These are phyloP conservation scores for Exophiala xenobiotica DNA, from an alignment of 2,329 filamentous ascomycete genomes.

Conservation along the genomic window DNA sequence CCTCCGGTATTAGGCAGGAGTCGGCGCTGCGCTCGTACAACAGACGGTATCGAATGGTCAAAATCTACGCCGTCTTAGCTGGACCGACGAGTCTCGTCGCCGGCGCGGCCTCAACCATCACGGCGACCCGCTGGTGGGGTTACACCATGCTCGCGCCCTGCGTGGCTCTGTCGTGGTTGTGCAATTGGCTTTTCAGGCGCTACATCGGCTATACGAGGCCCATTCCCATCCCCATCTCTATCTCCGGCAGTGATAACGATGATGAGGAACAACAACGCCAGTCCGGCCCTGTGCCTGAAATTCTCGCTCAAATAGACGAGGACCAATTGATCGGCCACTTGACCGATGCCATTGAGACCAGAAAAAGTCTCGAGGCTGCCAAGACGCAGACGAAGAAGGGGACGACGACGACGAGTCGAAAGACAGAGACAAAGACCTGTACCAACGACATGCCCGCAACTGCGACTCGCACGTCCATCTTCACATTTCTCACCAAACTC, in stretches of 20 bases:
- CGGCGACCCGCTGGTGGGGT: constrained; percentile 53
- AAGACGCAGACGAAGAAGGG: not conserved
- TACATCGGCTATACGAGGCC: constrained; percentile 49
- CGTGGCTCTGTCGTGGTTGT: constrained; percentile 46
- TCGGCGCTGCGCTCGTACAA: no score
- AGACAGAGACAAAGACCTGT: not conserved
- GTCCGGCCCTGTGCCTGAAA: not conserved
- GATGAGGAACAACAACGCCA: not conserved
- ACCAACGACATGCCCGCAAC: not conserved
- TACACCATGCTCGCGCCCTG: constrained; percentile 55
- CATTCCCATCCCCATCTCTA: no score
- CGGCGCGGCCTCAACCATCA: constrained; percentile 52
- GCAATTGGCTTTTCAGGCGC: constrained; percentile 52
- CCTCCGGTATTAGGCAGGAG: no score
- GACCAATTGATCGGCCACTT: not conserved
- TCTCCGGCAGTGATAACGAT: no score
- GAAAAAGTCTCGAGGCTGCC: not conserved
- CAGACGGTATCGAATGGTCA: no score
- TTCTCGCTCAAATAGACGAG: not conserved
- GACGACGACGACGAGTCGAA: not conserved
- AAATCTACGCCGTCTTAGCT: constrained; percentile 47
- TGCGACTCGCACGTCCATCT: not conserved
- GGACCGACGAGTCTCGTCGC: constrained; percentile 49
- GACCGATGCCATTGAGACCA: not conserved
- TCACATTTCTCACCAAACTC: not conserved